phyloP scores from a whole-genome alignment of 2,329 filamentous ascomycete genomes.

The Taxawa tesnikishii region DNA sequence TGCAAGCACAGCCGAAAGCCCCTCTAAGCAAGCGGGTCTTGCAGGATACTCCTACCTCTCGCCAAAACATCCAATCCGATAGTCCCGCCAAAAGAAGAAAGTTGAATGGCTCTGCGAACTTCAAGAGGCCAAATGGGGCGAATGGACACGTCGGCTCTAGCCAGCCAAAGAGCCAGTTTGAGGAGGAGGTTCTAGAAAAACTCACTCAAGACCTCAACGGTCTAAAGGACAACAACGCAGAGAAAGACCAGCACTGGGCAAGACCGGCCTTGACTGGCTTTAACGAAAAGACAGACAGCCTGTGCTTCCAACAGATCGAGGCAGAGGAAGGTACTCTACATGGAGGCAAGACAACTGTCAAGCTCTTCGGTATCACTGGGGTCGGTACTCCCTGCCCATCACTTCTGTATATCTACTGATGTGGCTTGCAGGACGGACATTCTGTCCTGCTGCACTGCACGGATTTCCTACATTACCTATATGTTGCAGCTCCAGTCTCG shows the following conservation, averaged over 20 bases:
- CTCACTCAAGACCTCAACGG: constrained; percentile 85
- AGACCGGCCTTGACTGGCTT: constrained; percentile 50
- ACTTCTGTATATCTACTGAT: no score
- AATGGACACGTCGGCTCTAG: constrained; percentile 56
- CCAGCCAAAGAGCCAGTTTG: constrained; percentile 82
- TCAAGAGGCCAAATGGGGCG: constrained; percentile 50
- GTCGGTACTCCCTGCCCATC: no score
- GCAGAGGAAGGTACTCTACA: constrained; percentile 76
- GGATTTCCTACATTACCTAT: constrained; percentile 92
- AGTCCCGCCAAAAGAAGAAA: constrained; percentile 69
- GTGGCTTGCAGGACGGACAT: constrained; percentile 48
- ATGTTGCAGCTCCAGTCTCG: constrained; percentile 72
- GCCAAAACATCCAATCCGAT: constrained; percentile 30
- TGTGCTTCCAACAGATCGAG: constrained; percentile 95
- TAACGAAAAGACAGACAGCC: constrained; percentile 49
- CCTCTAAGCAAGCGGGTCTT: constrained; percentile 35
- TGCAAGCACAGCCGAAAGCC: constrained; percentile 17
- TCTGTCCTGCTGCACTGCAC: constrained; percentile 92
- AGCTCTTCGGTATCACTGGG: constrained; percentile 87
- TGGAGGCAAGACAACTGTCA: constrained; percentile 66
- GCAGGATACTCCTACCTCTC: constrained; percentile 31
- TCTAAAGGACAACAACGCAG: constrained; percentile 73
- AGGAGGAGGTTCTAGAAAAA: constrained; percentile 88
- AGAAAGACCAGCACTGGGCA: constrained; percentile 90
- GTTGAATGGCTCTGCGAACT: constrained; percentile 51